Conservation (phyloP, 352 stramenopile genomes). For the Phytophthora vignae region DNA sequence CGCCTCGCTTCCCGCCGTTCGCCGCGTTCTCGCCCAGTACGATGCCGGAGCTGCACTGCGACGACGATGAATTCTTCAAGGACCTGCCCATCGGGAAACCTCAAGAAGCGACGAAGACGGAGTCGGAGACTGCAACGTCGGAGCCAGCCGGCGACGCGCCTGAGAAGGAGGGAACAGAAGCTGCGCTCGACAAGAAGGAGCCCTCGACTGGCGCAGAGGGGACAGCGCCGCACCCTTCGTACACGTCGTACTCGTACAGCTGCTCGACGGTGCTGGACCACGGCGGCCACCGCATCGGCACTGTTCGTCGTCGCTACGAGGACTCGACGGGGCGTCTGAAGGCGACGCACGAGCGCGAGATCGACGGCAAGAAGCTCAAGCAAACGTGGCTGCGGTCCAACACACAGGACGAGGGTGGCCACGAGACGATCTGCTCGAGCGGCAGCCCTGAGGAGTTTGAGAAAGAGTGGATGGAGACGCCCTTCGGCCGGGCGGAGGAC, state of each 20-base stretch:
- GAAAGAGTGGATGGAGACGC: conserved; percentile 63
- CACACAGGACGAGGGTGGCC: conserved; percentile 62
- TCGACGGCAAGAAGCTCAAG: conserved; percentile 72
- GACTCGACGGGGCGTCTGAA: conserved; percentile 79
- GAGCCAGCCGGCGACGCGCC: background rate
- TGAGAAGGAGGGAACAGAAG: conserved; percentile 27
- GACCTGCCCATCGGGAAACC: conserved; percentile 47
- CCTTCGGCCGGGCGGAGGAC: conserved; percentile 64
- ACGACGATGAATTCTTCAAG: conserved; percentile 63
- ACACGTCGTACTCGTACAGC: conserved; percentile 67
- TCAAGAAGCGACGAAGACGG: conserved; percentile 26
- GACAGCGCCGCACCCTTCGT: conserved; percentile 39
- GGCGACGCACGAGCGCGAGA: conserved; percentile 69
- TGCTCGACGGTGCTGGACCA: conserved; percentile 76
- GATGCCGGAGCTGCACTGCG: conserved; percentile 33
- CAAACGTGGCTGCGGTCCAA: conserved; percentile 57
- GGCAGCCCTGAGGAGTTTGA: conserved; percentile 69
- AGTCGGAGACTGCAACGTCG: conserved; percentile 13
- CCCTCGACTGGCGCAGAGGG: conserved; percentile 21
- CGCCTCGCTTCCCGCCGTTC: conserved; percentile 38
- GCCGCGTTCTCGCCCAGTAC: conserved; percentile 29
- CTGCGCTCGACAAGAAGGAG: conserved; percentile 26
- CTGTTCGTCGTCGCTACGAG: conserved; percentile 74
- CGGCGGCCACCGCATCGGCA: conserved; percentile 56
- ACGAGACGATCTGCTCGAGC: conserved; percentile 53